Evolutionary conservation across 371 early-diverging fungal species (phyloP), one percentile per base, ranked within the genome.

Genomic region (Rhizomucor pusillus): DNA sequence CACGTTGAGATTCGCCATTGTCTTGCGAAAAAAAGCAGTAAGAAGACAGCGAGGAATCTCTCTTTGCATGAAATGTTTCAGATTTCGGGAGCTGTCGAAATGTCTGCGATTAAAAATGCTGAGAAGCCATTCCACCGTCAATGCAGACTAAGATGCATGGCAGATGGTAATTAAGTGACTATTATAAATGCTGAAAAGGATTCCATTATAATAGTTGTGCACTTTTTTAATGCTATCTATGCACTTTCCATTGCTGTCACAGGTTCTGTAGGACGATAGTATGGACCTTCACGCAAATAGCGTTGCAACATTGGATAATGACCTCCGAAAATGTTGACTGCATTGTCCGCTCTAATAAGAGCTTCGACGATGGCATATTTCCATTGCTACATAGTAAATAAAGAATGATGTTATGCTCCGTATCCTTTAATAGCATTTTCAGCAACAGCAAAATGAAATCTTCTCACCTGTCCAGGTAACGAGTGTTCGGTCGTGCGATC

Each of bases 221-320:
- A n/a, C n/a, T 29, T 29, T 29, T 5, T 29, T 29, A 3, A 29
- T 29, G 3, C 29, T 29, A 7, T 5, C 50, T 70, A 77, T 19
- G 37, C 71, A 41, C 57, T 74, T 56, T 76, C 71, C 44, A 76
- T 59, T 25, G 75, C 75, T 14, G 66, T 71, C 36, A 52, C 50
- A 18, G 69, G 57, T 23, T 69, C 66, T 6, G 64, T 43, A 11
- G 56, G 52, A 36, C 57, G 57, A 41, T 66, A 72, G 51, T 60
- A 68, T 33, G 75, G 67, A 14, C 79, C 79, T 54, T 79, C 73
- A 29, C 70, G 62, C 23, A 75, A 41, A 63, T 73, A 79, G 12
- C 53, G 54, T 29, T 47, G 61, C 16, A 56, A 50, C 59, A 63
- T 55, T 14, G 59, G 40, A 60, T 75, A 67, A 34, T 68, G 52